Evolutionary conservation across 805 yeast genomes (phyloP), one percentile per base, ranked within the genome.

Genomic region (Yamadazyma ubonensis): DNA sequence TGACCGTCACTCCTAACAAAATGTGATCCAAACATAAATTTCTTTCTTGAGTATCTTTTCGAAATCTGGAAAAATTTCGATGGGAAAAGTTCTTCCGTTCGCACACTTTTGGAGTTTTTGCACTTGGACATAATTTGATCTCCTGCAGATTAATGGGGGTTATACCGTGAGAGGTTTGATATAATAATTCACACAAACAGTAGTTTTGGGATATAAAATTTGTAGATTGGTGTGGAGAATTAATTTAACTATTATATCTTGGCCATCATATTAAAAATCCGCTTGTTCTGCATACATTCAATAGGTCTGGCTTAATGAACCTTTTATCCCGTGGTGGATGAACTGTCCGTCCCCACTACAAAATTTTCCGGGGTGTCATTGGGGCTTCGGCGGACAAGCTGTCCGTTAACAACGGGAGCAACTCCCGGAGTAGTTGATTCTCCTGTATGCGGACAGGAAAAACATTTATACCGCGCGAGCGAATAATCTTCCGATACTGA

Each of bases 21-120:
- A 3, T 62, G 55, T 6, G 63, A 49, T 16, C 67, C 65, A 45
- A 57, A 62, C 68, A 62, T 62, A 32, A 32, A 39, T 14, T 21
- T 28, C 6, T 33, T 15, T 23, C 38, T 7, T 18, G 23, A 11
- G 18, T 30, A 12, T 21, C 36, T 27, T 29, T 33, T 22, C 18
- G 5, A 16, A 4, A 14, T 27, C 38, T 36, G 46, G 41, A 43
- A 43, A 43, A 39, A 39, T 39, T 39, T 43, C 39, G 19, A 18
- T 4, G 32, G 35, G 14, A 30, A 30, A 30, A 36, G 39, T 26
- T 34, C 37, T 39, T 39, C 42, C 42, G 42, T 36, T 30, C 35
- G 27, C 29, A 37, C 30, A 12, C 22, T 37, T n/a, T 11, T 5
- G 29, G 31, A 27, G 26, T 14, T 26, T 20, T 29, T 21, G 6